phyloP scores from a whole-genome alignment of 192 early-diverging fungal species.

The Coemansia sp. region DNA sequence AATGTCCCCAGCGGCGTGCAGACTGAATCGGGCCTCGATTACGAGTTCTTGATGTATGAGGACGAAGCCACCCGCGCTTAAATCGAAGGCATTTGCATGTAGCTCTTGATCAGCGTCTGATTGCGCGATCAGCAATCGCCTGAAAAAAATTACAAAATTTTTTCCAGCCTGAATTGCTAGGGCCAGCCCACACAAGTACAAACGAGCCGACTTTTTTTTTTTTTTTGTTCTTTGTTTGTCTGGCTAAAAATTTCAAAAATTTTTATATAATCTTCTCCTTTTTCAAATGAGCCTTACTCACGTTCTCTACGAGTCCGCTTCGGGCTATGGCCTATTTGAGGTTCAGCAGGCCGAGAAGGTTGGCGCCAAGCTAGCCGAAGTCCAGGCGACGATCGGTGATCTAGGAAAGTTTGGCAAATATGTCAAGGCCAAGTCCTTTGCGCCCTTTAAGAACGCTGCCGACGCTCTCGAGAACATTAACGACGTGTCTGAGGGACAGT shows the following conservation, averaged over 20 bases:
- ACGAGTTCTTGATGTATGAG: slow-evolving; percentile 60
- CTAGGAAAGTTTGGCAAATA: slow-evolving; percentile 87
- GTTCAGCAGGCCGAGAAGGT: slow-evolving; percentile 91
- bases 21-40: slow-evolving; percentile 57
- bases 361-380: slow-evolving; percentile 87
- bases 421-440: slow-evolving; percentile 91
- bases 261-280: slow-evolving; percentile 6
- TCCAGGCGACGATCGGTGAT: slow-evolving; percentile 79
- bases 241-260: neutral
- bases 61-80: slow-evolving; percentile 1
- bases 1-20: slow-evolving; percentile 47
- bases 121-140: neutral
- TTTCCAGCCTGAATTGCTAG: neutral
- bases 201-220: neutral
- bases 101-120: neutral
- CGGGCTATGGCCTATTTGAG: slow-evolving; percentile 97
- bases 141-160: slow-evolving; percentile 4
- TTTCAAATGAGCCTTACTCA: slow-evolving; percentile 35
- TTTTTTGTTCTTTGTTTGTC: slow-evolving; percentile 2
- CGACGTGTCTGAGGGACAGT: slow-evolving; percentile 96
- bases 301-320: slow-evolving; percentile 92
- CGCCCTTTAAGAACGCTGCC: slow-evolving; percentile 93
- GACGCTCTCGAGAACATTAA: slow-evolving; percentile 98
- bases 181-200: neutral
- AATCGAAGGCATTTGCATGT: neutral